phyloP scores from a whole-genome alignment of 345 rosid species.

The Eucalyptus microcorys region DNA sequence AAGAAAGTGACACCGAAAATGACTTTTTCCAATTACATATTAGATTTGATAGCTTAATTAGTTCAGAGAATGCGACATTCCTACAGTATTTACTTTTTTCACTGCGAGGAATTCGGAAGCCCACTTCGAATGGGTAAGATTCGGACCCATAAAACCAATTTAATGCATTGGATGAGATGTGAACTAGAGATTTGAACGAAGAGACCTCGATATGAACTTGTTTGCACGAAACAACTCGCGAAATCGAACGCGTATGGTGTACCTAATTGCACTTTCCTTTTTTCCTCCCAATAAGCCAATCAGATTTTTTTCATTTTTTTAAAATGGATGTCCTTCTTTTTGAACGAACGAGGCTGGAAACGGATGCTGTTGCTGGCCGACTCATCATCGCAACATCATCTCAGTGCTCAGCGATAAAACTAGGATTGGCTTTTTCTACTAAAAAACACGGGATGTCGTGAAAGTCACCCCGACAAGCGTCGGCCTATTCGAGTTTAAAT shows the following conservation, averaged over 20 bases:
- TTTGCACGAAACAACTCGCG: background rate
- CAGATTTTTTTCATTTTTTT: too few species aligned
- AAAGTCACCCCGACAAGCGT: background rate
- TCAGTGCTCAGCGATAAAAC: background rate
- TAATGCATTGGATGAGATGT: background rate
- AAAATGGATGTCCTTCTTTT: background rate
- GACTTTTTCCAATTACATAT: background rate
- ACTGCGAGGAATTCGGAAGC: too few species aligned
- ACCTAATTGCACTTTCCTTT: background rate
- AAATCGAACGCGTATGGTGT: too few species aligned
- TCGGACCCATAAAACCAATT: background rate
- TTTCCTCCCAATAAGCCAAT: background rate
- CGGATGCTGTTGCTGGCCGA: background rate
- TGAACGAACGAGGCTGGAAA: background rate
- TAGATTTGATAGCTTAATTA: background rate
- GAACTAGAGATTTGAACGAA: background rate
- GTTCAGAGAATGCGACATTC: background rate
- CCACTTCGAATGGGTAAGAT: too few species aligned
- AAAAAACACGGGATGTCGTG: background rate
- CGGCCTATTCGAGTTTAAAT: rapidly evolving
- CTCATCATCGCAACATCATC: background rate
- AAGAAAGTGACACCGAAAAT: background rate
- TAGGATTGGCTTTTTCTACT: background rate
- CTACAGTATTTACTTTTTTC: too few species aligned
- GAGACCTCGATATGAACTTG: background rate